Conservation (phyloP, 2,329 filamentous ascomycete species). For the Fusarium papillatum region DNA sequence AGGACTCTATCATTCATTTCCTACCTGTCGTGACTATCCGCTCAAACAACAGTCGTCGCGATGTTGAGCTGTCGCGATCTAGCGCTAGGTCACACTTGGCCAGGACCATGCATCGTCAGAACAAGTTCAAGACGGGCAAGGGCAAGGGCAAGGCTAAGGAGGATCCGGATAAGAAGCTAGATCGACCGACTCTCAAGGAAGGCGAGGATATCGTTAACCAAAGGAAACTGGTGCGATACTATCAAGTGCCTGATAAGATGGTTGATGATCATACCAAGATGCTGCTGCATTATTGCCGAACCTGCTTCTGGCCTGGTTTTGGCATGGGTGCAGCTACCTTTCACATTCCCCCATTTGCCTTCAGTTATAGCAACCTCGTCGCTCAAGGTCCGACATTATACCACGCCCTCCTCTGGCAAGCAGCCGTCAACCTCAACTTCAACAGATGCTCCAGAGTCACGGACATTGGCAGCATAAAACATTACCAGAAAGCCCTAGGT, state of each 20-base stretch:
- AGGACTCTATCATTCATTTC: not conserved
- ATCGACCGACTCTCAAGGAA: not conserved
- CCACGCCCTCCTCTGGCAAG: not conserved
- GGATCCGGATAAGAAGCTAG: not conserved
- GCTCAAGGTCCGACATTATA: not conserved
- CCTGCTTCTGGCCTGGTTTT: not conserved
- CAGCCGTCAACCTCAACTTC: slow-evolving; percentile 5
- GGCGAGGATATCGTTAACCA: not conserved
- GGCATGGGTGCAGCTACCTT: not conserved
- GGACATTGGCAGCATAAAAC: not conserved
- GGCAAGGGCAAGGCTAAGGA: not conserved
- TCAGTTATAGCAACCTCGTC: not conserved
- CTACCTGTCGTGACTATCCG: not conserved
- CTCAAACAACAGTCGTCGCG: not conserved
- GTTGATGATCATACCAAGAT: not conserved
- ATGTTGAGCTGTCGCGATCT: not conserved
- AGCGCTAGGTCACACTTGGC: slow-evolving; percentile 1
- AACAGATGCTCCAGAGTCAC: not conserved
- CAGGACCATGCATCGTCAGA: not conserved
- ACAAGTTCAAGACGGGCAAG: not conserved
- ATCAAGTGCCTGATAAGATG: not conserved
- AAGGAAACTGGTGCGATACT: not conserved
- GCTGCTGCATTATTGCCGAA: not conserved
- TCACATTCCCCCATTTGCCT: not conserved
- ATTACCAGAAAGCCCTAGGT: not conserved